A percentile compares a stretch with the other conserved stretches of the same genome.
phyloP scores from a whole-genome alignment of 2,329 filamentous ascomycete genomes.

The Talaromyces verruculosus region DNA sequence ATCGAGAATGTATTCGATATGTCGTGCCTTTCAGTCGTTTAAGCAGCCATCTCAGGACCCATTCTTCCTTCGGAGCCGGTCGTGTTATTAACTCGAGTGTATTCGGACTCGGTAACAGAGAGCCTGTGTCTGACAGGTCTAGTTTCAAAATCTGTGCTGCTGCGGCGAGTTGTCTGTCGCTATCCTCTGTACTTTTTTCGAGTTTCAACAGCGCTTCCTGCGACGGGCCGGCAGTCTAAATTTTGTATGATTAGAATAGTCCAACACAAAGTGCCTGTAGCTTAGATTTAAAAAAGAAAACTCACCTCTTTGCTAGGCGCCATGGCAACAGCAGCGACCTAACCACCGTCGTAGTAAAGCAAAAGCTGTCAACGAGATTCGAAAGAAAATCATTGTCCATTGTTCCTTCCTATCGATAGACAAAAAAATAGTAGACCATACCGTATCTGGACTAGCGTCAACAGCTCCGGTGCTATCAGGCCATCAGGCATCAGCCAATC shows the following conservation, averaged over 20 bases:
- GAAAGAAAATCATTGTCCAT: background rate
- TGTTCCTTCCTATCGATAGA: slow-evolving; percentile 13
- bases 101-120: background rate
- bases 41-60: slow-evolving; percentile 66
- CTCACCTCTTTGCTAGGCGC: slow-evolving; percentile 16
- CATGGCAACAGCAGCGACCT: slow-evolving; percentile 11
- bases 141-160: slow-evolving; percentile 47
- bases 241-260: background rate
- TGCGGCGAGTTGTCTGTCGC: slow-evolving; percentile 41
- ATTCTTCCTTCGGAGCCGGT: slow-evolving; percentile 58
- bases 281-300: background rate
- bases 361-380: background rate
- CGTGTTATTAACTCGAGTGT: background rate
- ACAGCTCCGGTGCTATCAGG: slow-evolving; percentile 2
- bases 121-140: slow-evolving; percentile 28
- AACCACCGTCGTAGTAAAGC: background rate
- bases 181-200: slow-evolving; percentile 45
- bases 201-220: slow-evolving; percentile 48
- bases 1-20: slow-evolving; percentile 45
- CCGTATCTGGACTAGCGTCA: slow-evolving; percentile 7
- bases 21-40: slow-evolving; percentile 55
- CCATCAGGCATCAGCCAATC: background rate
- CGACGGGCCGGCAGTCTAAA: slow-evolving; percentile 40
- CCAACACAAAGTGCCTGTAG: background rate
- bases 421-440: slow-evolving; percentile 13